Conservation (phyloP, 805 yeast genomes). For the Maudiozyma serrabonitensis region DNA sequence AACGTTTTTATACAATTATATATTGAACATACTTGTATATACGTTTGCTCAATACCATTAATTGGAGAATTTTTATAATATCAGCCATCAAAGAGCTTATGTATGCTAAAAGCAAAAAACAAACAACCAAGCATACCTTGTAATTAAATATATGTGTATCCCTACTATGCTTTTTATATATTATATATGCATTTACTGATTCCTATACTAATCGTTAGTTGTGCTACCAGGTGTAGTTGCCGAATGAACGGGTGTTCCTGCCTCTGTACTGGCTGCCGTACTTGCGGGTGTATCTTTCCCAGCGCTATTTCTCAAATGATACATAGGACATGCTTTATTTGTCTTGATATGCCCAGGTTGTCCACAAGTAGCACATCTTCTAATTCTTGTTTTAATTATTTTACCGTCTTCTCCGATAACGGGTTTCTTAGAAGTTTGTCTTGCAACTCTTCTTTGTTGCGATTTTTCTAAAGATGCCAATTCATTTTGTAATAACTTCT, state of each 20-base stretch:
- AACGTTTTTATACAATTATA: no score
- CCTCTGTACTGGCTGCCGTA: background rate
- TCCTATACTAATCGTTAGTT: background rate
- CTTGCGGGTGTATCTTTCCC: background rate
- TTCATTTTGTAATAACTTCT: conserved; percentile 70
- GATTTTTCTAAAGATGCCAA: conserved; percentile 75
- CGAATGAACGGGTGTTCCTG: background rate
- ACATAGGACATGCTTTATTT: conserved; percentile 81
- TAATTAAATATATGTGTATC: no score
- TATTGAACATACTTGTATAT: no score
- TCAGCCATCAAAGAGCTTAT: no score
- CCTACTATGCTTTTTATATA: background rate
- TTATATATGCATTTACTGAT: background rate
- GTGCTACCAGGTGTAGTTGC: background rate
- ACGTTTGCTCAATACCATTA: no score
- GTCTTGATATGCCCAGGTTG: conserved; percentile 92
- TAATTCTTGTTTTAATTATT: conserved; percentile 36
- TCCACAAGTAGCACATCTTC: conserved; percentile 93
- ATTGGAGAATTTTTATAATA: no score
- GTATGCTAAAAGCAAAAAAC: no score
- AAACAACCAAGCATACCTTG: no score
- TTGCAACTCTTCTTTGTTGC: conserved; percentile 52
- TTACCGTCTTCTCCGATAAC: conserved; percentile 14
- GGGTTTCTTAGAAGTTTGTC: conserved; percentile 41
- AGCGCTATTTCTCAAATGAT: conserved; percentile 29